Percentiles rank a stretch among this genome's conserved stretches.
Conservation (phyloP, 768 basidiomycete species). For the Lentinula guzmanii region DNA sequence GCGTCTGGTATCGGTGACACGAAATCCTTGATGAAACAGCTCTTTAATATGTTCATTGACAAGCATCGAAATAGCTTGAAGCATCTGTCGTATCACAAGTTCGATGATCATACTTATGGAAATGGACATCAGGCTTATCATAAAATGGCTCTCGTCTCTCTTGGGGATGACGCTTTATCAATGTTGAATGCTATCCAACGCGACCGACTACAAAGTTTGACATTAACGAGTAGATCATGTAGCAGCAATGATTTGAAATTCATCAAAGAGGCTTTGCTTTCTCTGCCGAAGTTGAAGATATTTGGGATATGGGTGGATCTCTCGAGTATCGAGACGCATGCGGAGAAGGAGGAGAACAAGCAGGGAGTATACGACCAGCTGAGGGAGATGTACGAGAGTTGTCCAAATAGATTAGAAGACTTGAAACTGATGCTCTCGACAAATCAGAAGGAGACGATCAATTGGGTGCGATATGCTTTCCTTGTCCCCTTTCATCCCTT, state of each 20-base stretch:
- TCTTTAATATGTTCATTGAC: not conserved
- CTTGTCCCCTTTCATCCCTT: not conserved
- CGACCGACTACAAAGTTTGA: too few relatives aligned
- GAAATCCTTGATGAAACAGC: not conserved
- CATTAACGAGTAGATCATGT: not conserved
- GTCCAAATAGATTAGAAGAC: not conserved
- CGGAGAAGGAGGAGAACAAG: not conserved
- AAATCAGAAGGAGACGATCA: not conserved
- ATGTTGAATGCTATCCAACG: too few relatives aligned
- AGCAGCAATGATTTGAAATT: not conserved
- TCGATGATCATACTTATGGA: not conserved
- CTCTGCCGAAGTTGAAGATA: not conserved
- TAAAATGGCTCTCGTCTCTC: too few relatives aligned
- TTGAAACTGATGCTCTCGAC: not conserved
- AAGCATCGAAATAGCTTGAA: not conserved
- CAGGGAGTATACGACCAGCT: not conserved
- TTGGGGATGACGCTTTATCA: too few relatives aligned
- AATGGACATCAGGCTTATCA: too few relatives aligned
- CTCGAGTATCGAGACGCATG: not conserved
- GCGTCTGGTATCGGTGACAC: not conserved
- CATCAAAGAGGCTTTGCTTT: not conserved
- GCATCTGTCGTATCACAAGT: not conserved
- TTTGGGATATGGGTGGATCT: not conserved
- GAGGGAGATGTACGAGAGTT: not conserved
- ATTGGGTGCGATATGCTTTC: not conserved